Base-by-base conservation (phyloP, 352 stramenopile species). In the Phytopythium sindhum region DNA sequence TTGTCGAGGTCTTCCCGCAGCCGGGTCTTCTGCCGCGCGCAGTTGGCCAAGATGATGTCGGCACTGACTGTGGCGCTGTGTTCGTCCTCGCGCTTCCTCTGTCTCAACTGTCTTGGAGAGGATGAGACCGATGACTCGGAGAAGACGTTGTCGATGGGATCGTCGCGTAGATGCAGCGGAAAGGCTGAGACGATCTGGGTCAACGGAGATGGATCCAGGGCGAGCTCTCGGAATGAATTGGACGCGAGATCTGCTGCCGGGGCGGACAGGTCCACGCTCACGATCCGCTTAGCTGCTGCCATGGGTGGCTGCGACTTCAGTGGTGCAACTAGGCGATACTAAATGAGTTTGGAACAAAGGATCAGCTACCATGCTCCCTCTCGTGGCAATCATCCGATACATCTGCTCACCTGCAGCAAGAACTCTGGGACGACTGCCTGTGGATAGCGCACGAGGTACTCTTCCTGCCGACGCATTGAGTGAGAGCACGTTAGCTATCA, bases 391-490 rank as follows among this genome's bases (percentile, higher is more conserved):
- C 41, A 47, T 23, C n/a, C 0, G 51, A 5, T 26, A 19, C 28
- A 7, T 44, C 19, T n/a, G 1, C 52, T 45, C 11, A 58, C 52
- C 41, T 89, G 75, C 1, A 93, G 68, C 12, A 93, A 57, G 60
- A 93, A 93, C 63, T 93, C 84, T 10, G 86, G 86, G 3, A 95
- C 75, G 0, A 91, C 77, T 0, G 87, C 71, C 28, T 90, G 58
- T 2, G 77, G 61, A 33, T 88, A 76, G 10, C 82, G 72, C 28
- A 90, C 65, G n/a, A 88, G 59, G 57, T 92, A 93, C 58, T 92
- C 84, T 29, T 95, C 83, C 68, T 88, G 37, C 28, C 48, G 0
- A 37, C n/a, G n/a, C n/a, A n/a, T n/a, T n/a, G 4, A 9, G 21
- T 6, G 31, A 56, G 12, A 23, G n/a, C 6, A 12, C n/a, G 60